These are phyloP conservation scores for Pharnaceum exiguum DNA, from an alignment of 148 eudicot species.

Conservation along the genomic window DNA sequence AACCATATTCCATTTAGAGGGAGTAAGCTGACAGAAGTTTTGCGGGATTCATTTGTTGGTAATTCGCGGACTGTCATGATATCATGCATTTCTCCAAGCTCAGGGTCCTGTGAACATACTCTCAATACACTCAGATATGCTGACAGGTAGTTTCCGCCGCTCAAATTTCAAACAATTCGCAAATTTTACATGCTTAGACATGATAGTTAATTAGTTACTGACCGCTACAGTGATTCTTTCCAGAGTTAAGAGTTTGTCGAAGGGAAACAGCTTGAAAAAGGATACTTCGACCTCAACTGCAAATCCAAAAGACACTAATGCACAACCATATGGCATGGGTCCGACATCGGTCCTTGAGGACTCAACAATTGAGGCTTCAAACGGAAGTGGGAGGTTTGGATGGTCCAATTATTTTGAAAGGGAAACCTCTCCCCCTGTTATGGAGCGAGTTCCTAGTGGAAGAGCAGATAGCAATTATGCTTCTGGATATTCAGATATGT, in stretches of 20 bases:
- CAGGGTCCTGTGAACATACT: slow-evolving; percentile 82
- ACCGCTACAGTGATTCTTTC: slow-evolving; percentile 3
- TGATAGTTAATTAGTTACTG: neutral
- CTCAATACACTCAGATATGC: slow-evolving; percentile 86
- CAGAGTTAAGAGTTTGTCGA: slow-evolving; percentile 83
- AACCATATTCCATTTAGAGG: slow-evolving; percentile 85
- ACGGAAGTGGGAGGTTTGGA: slow-evolving; percentile 44
- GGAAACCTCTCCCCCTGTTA: slow-evolving; percentile 34
- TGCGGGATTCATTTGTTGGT: slow-evolving; percentile 78
- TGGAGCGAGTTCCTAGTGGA: slow-evolving; percentile 49
- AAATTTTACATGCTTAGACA: neutral
- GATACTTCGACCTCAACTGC: slow-evolving; percentile 35
- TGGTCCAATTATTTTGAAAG: slow-evolving; percentile 45
- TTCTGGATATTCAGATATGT: slow-evolving; percentile 22
- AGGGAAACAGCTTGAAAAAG: slow-evolving; percentile 58
- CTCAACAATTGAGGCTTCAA: slow-evolving; percentile 18
- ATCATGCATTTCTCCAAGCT: slow-evolving; percentile 76
- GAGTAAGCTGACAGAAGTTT: slow-evolving; percentile 79
- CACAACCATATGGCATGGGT: slow-evolving; percentile 31
- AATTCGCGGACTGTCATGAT: slow-evolving; percentile 81
- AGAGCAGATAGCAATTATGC: slow-evolving; percentile 28
- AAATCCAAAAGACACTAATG: slow-evolving; percentile 38
- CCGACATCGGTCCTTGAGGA: slow-evolving; percentile 35
- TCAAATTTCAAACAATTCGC: neutral
- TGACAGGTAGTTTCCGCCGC: slow-evolving; percentile 46